Conservation (phyloP, 257 asterid species). For the Coffea eugenioides region DNA sequence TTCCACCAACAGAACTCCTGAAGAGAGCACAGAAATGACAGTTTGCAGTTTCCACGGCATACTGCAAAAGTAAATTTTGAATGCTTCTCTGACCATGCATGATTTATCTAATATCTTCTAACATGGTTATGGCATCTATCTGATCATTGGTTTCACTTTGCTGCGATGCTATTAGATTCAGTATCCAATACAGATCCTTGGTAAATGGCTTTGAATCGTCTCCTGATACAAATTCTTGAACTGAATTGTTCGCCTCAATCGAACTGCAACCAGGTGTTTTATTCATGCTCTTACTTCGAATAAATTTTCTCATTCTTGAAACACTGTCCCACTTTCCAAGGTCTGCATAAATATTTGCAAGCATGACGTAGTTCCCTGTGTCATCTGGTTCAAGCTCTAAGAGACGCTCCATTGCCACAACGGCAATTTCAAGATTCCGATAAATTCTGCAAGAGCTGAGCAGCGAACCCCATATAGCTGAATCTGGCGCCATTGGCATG, state of each 20-base stretch:
- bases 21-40: not conserved
- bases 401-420: constrained; percentile 54
- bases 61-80: not conserved
- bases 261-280: constrained; percentile 63
- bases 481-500: constrained; percentile 65
- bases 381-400: constrained; percentile 69
- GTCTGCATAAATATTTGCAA: constrained; percentile 74
- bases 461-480: constrained; percentile 83
- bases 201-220: constrained; percentile 54
- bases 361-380: constrained; percentile 59
- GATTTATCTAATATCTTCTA: not conserved
- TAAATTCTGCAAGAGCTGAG: constrained; percentile 65
- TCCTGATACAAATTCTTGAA: constrained; percentile 65
- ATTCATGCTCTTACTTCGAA: constrained; percentile 61
- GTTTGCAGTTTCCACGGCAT: not conserved
- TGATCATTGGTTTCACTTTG: constrained; percentile 29
- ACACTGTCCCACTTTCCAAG: constrained; percentile 78
- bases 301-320: constrained; percentile 54
- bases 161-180: constrained; percentile 46
- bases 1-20: not conserved
- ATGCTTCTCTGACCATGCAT: not conserved
- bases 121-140: constrained; percentile 16
- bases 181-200: constrained; percentile 35
- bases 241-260: constrained; percentile 54
- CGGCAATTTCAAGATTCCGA: constrained; percentile 60